Evolutionary conservation across 2,329 filamentous ascomycete species (phyloP).

Genomic region (Sclerotinia borealis): DNA sequence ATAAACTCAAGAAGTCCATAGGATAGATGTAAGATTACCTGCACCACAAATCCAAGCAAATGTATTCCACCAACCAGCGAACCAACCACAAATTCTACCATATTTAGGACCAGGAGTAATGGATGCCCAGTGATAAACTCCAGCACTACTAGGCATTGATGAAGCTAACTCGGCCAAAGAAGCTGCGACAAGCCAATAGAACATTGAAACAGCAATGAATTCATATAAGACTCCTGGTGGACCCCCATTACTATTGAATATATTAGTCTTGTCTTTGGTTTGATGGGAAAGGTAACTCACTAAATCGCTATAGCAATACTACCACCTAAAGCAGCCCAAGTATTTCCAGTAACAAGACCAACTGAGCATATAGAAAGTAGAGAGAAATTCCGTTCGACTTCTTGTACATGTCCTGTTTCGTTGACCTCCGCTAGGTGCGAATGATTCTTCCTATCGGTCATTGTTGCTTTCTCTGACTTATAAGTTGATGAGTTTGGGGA

Average conservation of each 20-base stretch:
- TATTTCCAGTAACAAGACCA: conserved; percentile 40
- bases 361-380: conserved; percentile 41
- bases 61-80: conserved; percentile 47
- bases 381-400: conserved; percentile 45
- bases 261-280: neutral
- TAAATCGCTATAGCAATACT: conserved; percentile 36
- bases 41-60: conserved; percentile 37
- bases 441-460: neutral
- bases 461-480: conserved; percentile 16
- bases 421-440: conserved; percentile 34
- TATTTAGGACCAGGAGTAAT: conserved; percentile 42
- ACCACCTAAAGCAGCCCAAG: conserved; percentile 42
- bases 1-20: neutral
- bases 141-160: conserved; percentile 26
- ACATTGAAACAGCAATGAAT: conserved; percentile 46
- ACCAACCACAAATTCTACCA: conserved; percentile 42
- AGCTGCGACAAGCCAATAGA: conserved; percentile 45
- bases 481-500: neutral
- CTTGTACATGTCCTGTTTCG: conserved; percentile 45
- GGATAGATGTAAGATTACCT: conserved; percentile 19
- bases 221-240: conserved; percentile 57
- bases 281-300: neutral
- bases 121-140: conserved; percentile 48
- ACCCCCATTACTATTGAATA: conserved; percentile 54
- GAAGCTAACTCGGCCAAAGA: conserved; percentile 38